Evolutionary conservation across 768 basidiomycete genomes (phyloP), one percentile per base, ranked within the genome.

Genomic region (Astraeus odoratus): DNA sequence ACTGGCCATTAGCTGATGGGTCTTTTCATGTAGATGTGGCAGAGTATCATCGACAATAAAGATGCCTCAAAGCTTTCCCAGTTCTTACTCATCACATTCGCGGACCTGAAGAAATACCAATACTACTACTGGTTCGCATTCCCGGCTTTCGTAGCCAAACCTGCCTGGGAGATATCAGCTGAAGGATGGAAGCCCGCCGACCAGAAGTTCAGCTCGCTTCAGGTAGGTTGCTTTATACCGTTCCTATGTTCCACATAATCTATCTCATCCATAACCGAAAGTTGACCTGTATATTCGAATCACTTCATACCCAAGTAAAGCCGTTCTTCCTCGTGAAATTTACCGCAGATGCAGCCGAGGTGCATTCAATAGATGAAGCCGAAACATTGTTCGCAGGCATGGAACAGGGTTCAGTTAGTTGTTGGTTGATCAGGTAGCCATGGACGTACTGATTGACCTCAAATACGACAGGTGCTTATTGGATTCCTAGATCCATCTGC

Each of bases 61-160:
- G 72, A 80, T 49, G 68, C 79, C 0, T 59, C 76, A 5, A 64
- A 72, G 10, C 71, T 97, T 31, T 86, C 76, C 44, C 76, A 76
- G 4, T 97, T 97, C 68, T 72, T 98, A 18, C 71, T 96, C 41
- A 86, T 99, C 55, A 92, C 93, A 0, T 98, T 83, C 55, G 90
- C 96, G 1, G 96, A 99, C 65, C 81, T 99, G 54, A 99, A 98
- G 75, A 97, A 94, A 64, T 97, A 96, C 72, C 86, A 84, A 53
- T 98, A 92, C 61, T 93, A 84, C 58, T 97, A 97, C 66, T 99
- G 95, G 96, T 97, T 97, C 58, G 86, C 88, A 0, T 96, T 97
- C 63, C 95, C 96, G 2, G 91, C 94, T 0, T 83, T 97, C 52
- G 83, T 84, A 0, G 72, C 87, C 18, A 91, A 89, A 53, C 93